phyloP scores from a whole-genome alignment of 1,139 yeast species.

The Debaryomycetaceae sp. region DNA sequence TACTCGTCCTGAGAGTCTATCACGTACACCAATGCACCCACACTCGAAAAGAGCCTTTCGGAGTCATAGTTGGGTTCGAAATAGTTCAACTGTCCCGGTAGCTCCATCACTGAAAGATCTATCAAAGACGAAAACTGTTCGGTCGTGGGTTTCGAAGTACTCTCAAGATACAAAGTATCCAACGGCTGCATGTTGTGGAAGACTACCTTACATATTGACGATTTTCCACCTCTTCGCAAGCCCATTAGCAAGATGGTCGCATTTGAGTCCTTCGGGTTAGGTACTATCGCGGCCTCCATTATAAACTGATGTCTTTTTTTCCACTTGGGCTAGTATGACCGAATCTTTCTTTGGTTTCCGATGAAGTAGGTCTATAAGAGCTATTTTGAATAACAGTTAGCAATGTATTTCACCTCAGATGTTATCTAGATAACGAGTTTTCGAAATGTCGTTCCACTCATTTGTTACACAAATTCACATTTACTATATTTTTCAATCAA shows the following conservation, averaged over 20 bases:
- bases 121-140: constrained; percentile 76
- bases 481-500: neutral
- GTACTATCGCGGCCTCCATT: constrained; percentile 33
- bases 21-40: constrained; percentile 92
- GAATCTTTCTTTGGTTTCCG: neutral
- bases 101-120: constrained; percentile 88
- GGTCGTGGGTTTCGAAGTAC: constrained; percentile 84
- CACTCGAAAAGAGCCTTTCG: constrained; percentile 70
- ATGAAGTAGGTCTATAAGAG: too few species aligned
- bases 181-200: constrained; percentile 96
- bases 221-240: constrained; percentile 74
- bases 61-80: constrained; percentile 84
- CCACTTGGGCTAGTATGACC: neutral
- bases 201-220: constrained; percentile 90
- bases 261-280: constrained; percentile 45
- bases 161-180: constrained; percentile 85
- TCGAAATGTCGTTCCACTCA: neutral
- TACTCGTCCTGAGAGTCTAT: constrained; percentile 96
- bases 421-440: neutral
- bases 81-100: constrained; percentile 91
- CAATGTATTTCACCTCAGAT: neutral
- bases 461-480: neutral
- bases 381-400: too few species aligned
- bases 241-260: constrained; percentile 86
- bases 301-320: neutral